Conservation (phyloP, 225 moss, liverwort and hornwort species). For the Bryum argenteum region DNA sequence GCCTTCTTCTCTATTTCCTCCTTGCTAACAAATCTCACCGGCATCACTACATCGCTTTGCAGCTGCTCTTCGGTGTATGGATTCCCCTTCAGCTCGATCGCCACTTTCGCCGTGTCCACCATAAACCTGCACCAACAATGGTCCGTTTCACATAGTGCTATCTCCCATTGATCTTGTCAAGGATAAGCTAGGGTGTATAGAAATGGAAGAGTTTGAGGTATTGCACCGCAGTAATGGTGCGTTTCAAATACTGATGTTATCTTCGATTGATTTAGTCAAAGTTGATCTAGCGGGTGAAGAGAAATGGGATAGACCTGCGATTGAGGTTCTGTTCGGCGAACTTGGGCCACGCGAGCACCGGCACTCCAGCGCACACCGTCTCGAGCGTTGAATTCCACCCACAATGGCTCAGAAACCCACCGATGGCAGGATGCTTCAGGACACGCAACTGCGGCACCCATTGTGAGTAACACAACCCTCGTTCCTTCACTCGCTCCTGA, state of each 20-base stretch:
- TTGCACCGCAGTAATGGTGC: too few species aligned
- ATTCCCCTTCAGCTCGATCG: constrained; percentile 34
- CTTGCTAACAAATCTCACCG: constrained; percentile 2
- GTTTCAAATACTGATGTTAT: too few species aligned
- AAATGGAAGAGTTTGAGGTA: too few species aligned
- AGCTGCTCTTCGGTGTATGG: constrained; percentile 29
- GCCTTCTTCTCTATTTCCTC: constrained; percentile 47
- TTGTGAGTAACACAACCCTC: constrained; percentile 39
- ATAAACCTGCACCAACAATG: constrained; percentile 24
- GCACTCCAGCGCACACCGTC: constrained; percentile 39
- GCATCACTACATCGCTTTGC: constrained; percentile 24
- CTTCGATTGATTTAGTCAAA: too few species aligned
- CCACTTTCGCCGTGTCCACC: constrained; percentile 39
- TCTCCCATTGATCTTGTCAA: too few species aligned
- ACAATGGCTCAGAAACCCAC: constrained; percentile 55
- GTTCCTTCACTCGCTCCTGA: constrained; percentile 37
- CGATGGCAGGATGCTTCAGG: constrained; percentile 40
- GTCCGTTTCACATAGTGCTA: too few species aligned
- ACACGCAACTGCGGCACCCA: constrained; percentile 55
- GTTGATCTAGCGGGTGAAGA: too few species aligned
- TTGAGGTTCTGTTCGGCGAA: constrained; percentile 51
- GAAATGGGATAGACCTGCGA: constrained; percentile 25
- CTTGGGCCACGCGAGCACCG: constrained; percentile 50
- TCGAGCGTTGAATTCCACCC: constrained; percentile 66
- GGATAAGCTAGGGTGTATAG: too few species aligned